Percentiles rank a stretch among this genome's conserved stretches.
Evolutionary conservation across 352 stramenopile genomes (phyloP).

Genomic region (Blastocystis sp.): DNA sequence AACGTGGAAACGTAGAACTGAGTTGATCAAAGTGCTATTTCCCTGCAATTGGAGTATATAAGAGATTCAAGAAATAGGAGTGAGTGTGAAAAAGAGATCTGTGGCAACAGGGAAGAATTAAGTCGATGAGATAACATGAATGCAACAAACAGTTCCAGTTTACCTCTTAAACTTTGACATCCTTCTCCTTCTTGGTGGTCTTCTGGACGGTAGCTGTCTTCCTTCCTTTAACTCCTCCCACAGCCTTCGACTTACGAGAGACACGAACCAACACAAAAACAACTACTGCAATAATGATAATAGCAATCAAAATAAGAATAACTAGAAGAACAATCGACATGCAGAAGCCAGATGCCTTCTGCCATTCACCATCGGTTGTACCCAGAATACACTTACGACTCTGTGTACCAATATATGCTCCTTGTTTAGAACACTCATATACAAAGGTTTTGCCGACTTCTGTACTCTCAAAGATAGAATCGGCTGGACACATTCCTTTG

Average conservation of each 20-base stretch:
- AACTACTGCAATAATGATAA: constrained; percentile 2
- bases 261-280: neutral
- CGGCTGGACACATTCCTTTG: neutral
- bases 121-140: too few species aligned
- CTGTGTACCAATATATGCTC: constrained; percentile 10
- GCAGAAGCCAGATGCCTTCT: neutral
- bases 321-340: neutral
- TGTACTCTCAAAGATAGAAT: neutral
- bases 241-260: neutral
- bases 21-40: neutral
- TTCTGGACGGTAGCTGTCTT: neutral
- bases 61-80: too few species aligned
- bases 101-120: too few species aligned
- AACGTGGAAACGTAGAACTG: constrained; percentile 13
- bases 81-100: too few species aligned
- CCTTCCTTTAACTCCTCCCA: constrained; percentile 34
- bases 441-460: neutral
- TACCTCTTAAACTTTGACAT: neutral
- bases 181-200: neutral
- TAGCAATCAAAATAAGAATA: neutral
- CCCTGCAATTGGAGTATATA: too few species aligned
- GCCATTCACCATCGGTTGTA: neutral
- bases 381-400: neutral
- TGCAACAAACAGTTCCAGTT: constrained; percentile 24
- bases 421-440: neutral